phyloP scores from a whole-genome alignment of 192 early-diverging fungal species.

The Kappamyces sp. region DNA sequence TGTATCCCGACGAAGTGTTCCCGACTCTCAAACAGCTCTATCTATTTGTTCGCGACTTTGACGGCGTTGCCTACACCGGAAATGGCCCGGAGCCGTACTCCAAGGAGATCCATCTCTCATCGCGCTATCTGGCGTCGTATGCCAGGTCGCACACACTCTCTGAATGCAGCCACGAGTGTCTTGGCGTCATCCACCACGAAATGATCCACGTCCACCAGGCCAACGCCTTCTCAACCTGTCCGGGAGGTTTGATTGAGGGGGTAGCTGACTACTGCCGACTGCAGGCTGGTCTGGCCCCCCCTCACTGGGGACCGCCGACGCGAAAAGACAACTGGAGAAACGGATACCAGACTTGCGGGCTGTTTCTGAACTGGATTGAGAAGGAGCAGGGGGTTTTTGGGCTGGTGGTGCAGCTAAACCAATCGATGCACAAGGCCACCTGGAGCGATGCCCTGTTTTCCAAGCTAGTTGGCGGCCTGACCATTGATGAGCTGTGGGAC shows the following conservation, averaged over 20 bases:
- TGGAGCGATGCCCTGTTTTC: too few relatives aligned
- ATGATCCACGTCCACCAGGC: slow-evolving; percentile 27
- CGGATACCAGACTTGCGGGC: slow-evolving; percentile 38
- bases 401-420: too few relatives aligned
- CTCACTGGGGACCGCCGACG: slow-evolving; percentile 25
- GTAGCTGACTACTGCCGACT: slow-evolving; percentile 42
- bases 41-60: slow-evolving; percentile 17
- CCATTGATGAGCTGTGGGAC: too few relatives aligned
- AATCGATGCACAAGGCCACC: too few relatives aligned
- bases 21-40: not conserved
- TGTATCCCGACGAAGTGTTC: not conserved
- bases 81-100: slow-evolving; percentile 9
- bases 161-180: not conserved
- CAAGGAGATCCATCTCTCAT: slow-evolving; percentile 37
- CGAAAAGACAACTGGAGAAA: slow-evolving; percentile 26
- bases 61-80: slow-evolving; percentile 27
- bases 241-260: slow-evolving; percentile 37
- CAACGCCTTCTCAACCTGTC: slow-evolving; percentile 8
- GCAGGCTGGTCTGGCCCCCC: slow-evolving; percentile 18
- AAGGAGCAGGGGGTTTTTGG: too few relatives aligned
- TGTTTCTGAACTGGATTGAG: slow-evolving; percentile 40
- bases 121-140: slow-evolving; percentile 16
- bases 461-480: too few relatives aligned
- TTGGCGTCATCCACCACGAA: slow-evolving; percentile 28
- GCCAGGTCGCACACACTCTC: not conserved